phyloP scores from a whole-genome alignment of 768 basidiomycete genomes.

The Mycena rebaudengoi region DNA sequence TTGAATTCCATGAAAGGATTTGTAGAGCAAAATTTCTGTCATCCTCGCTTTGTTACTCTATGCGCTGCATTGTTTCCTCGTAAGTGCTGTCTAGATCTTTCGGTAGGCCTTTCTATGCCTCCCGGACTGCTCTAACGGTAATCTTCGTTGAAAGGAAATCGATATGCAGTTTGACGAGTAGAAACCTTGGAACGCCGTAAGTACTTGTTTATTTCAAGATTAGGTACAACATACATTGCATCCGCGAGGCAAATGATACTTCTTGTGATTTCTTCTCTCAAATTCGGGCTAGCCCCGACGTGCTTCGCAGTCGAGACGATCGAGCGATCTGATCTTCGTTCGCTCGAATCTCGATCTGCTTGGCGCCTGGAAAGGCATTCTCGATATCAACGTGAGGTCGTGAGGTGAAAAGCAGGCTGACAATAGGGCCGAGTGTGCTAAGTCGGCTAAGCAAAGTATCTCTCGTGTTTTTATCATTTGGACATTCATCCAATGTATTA shows the following conservation, averaged over 20 bases:
- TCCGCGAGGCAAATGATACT: not conserved
- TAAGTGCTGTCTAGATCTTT: not conserved
- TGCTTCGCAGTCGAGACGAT: not conserved
- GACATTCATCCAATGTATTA: not conserved
- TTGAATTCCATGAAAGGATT: not conserved
- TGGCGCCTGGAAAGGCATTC: not conserved
- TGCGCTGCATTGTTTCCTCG: not conserved
- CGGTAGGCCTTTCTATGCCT: not conserved
- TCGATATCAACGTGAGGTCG: not conserved
- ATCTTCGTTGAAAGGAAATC: not conserved
- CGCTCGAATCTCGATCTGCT: not conserved
- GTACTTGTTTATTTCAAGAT: too few relatives aligned
- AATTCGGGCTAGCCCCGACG: not conserved
- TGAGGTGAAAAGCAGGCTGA: not conserved
- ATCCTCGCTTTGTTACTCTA: not conserved
- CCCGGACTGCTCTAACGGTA: not conserved
- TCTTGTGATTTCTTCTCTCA: not conserved
- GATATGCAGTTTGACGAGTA: not conserved
- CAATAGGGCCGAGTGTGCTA: not conserved
- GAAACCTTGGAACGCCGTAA: not conserved
- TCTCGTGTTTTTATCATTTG: not conserved
- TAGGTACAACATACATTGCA: too few relatives aligned
- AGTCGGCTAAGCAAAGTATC: not conserved
- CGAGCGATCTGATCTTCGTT: not conserved
- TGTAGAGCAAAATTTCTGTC: not conserved